phyloP scores from a whole-genome alignment of 1,284 basidiomycete genomes.

The Cerioporus squamosus region DNA sequence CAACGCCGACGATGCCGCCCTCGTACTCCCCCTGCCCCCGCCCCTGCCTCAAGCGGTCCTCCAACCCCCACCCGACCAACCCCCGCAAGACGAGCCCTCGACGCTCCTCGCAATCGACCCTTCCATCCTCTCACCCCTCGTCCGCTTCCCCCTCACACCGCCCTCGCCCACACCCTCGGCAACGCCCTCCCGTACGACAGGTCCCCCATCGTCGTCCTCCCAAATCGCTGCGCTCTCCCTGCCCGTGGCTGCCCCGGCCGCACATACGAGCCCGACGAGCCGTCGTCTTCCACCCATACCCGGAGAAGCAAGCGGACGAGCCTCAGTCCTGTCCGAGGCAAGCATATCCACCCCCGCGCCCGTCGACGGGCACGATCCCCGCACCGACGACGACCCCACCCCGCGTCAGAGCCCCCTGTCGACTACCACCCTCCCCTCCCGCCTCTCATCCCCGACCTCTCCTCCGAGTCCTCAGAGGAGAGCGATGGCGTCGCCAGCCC shows the following conservation, averaged over 20 bases:
- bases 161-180: constrained; percentile 56
- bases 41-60: constrained; percentile 46
- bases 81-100: constrained; percentile 29
- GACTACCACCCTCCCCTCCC: constrained; percentile 39
- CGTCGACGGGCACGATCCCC: constrained; percentile 22
- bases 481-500: constrained; percentile 50
- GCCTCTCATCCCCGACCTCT: constrained; percentile 60
- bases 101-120: constrained; percentile 29
- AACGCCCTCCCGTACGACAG: constrained; percentile 71
- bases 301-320: constrained; percentile 17
- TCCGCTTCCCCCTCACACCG: constrained; percentile 49
- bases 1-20: constrained; percentile 27
- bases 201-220: constrained; percentile 69
- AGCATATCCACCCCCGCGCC: constrained; percentile 54
- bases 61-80: constrained; percentile 16
- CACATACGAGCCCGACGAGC: constrained; percentile 56
- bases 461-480: constrained; percentile 59
- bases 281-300: constrained; percentile 10
- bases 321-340: constrained; percentile 32
- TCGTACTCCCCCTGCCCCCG: constrained; percentile 39
- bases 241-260: constrained; percentile 72
- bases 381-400: constrained; percentile 29
- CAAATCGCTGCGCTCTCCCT: constrained; percentile 69
- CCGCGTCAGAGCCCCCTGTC: constrained; percentile 21
- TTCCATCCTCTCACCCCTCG: constrained; percentile 31